Evolutionary conservation across 306 rosid species (phyloP).

Genomic region (Amphicarpaea edgeworthii): DNA sequence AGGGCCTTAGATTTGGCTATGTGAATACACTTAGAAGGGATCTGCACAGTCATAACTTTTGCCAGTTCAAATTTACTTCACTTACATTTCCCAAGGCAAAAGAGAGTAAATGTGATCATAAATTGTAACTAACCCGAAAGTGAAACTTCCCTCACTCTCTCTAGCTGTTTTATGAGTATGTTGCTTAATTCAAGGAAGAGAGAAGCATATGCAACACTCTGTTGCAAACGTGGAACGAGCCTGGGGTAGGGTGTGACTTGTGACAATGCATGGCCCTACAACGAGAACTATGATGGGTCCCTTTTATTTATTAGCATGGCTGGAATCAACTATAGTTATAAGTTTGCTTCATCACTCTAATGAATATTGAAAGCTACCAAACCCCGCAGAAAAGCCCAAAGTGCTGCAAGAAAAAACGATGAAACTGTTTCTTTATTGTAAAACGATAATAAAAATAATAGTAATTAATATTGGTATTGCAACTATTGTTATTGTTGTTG

Average conservation of each 20-base stretch:
- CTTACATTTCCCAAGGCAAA: constrained; percentile 32
- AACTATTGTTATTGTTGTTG: neutral
- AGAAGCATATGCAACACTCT: constrained; percentile 33
- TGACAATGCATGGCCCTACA: neutral
- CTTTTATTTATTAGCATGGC: constrained; percentile 1
- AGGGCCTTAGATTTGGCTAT: neutral
- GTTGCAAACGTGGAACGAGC: constrained; percentile 34
- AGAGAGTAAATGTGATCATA: neutral
- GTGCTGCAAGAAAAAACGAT: constrained; percentile 45
- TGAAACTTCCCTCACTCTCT: constrained; percentile 5
- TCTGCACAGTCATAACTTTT: constrained; percentile 28
- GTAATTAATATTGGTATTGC: too few relatives aligned
- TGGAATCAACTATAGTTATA: neutral
- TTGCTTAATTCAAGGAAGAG: constrained; percentile 25
- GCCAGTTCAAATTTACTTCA: neutral
- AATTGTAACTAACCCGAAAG: neutral
- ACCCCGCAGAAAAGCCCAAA: constrained; percentile 35
- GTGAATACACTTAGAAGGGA: constrained; percentile 23
- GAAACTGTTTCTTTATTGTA: neutral
- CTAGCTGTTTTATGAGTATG: neutral
- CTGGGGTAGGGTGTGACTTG: neutral
- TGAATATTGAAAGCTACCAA: constrained; percentile 24
- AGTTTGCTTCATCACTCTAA: constrained; percentile 40
- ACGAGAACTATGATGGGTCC: constrained; percentile 40
- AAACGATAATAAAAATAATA: neutral